Conservation (phyloP, 768 basidiomycete genomes). For the Lactarius hengduanensis region DNA sequence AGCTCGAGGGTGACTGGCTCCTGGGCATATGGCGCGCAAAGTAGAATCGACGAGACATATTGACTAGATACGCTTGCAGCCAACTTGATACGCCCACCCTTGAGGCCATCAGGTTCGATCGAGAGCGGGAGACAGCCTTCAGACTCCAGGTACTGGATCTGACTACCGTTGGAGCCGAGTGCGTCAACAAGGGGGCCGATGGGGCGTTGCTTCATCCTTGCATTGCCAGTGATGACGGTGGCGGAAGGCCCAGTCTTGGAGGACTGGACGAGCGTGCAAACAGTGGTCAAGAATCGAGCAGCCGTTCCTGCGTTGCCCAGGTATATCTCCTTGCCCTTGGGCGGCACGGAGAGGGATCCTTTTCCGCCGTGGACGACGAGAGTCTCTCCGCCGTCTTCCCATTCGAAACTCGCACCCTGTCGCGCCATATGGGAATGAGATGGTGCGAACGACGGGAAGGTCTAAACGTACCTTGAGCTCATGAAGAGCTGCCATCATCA, state of each 20-base stretch:
- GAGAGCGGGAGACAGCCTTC: conserved; percentile 86
- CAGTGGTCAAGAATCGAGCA: conserved; percentile 94
- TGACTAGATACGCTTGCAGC: conserved; percentile 96
- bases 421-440: conserved; percentile 10
- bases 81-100: conserved; percentile 78
- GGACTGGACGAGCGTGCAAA: conserved; percentile 82
- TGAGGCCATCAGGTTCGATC: conserved; percentile 79
- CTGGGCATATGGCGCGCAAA: conserved; percentile 91
- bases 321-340: conserved; percentile 83
- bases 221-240: conserved; percentile 94
- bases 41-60: conserved; percentile 96
- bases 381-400: conserved; percentile 97
- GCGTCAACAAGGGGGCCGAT: conserved; percentile 95
- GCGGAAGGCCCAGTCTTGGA: conserved; percentile 40
- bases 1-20: conserved; percentile 86
- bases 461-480: conserved; percentile 68
- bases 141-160: conserved; percentile 74
- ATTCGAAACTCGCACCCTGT: conserved; percentile 87
- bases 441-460: conserved; percentile 11
- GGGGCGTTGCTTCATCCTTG: conserved; percentile 98
- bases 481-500: conserved; percentile 94
- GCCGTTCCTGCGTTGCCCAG: conserved; percentile 98
- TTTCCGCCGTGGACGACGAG: conserved; percentile 87
- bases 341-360: conserved; percentile 75
- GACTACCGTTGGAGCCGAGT: conserved; percentile 74